Conservation (phyloP, 176 grass and related monocot genomes). For the Guadua angustifolia region DNA sequence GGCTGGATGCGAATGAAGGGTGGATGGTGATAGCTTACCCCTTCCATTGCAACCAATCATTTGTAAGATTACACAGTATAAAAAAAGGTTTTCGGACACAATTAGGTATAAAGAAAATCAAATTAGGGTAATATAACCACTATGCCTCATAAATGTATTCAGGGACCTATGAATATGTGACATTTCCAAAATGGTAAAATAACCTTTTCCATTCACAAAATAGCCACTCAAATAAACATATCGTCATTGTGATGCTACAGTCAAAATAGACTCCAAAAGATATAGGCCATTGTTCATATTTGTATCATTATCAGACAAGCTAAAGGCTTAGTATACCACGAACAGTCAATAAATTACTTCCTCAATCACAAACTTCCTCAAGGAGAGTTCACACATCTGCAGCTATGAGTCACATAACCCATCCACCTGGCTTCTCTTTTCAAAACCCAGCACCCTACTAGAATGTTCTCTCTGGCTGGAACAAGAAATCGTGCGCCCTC, state of each 20-base stretch:
- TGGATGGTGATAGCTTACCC: no score
- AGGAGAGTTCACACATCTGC: not conserved
- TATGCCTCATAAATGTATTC: not conserved
- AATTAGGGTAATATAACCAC: not conserved
- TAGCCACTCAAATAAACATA: not conserved
- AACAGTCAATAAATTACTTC: no score
- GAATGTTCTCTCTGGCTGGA: not conserved
- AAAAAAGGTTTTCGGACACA: not conserved
- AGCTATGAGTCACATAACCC: not conserved
- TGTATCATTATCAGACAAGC: no score
- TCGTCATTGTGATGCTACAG: not conserved
- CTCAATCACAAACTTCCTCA: not conserved
- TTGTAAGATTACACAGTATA: not conserved
- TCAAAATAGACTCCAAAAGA: not conserved
- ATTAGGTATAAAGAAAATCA: slow-evolving; percentile 13
- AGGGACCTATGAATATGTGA: not conserved
- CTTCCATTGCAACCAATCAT: not conserved
- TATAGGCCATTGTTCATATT: not conserved
- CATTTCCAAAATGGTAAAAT: not conserved
- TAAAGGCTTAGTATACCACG: no score
- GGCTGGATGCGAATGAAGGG: no score
- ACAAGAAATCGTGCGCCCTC: not conserved
- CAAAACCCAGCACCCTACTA: not conserved
- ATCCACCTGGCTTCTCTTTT: not conserved
- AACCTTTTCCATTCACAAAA: not conserved